A percentile compares a stretch with the other conserved stretches of the same genome.
phyloP scores from a whole-genome alignment of 2,329 filamentous ascomycete genomes.

The Xylariomycetidae sp. region DNA sequence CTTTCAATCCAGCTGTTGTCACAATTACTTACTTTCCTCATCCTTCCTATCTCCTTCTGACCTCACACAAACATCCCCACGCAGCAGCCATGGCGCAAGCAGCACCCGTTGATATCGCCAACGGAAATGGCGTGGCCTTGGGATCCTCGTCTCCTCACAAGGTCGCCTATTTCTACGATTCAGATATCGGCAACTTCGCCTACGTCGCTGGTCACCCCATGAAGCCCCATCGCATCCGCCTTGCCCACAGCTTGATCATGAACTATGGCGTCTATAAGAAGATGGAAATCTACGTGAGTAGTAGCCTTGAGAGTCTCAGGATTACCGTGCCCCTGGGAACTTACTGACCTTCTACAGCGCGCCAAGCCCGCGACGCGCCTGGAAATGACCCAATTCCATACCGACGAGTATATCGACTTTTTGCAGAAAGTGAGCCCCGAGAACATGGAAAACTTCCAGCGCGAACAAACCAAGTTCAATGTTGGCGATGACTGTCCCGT shows the following conservation, averaged over 20 bases:
- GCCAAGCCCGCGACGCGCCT: constrained; percentile 83
- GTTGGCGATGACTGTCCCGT: constrained; percentile 96
- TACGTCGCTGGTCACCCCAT: constrained; percentile 96
- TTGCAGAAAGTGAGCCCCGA: constrained; percentile 93
- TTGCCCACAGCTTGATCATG: constrained; percentile 94
- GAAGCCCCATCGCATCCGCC: constrained; percentile 94
- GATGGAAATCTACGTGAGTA: constrained; percentile 89
- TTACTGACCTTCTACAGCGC: constrained; percentile 44
- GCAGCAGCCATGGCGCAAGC: constrained; percentile 46
- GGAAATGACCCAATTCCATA: constrained; percentile 93
- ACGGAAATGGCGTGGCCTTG: constrained; percentile 46
- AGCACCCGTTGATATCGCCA: constrained; percentile 49
- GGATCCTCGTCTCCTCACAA: constrained; percentile 58
- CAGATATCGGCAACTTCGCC: constrained; percentile 96
- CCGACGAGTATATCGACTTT: constrained; percentile 93
- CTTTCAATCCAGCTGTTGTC: too few species aligned
- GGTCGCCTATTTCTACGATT: constrained; percentile 98
- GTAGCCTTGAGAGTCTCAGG: constrained; percentile 53
- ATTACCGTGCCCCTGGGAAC: constrained; percentile 34
- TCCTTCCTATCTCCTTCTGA: constrained; percentile 9
- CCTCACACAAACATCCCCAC: too few species aligned
- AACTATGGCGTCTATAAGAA: constrained; percentile 94
- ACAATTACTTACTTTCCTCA: constrained; percentile 2
- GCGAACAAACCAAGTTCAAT: constrained; percentile 91
- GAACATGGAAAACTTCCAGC: constrained; percentile 91